phyloP scores from a whole-genome alignment of 306 rosid species.

The Elaeagnus macrophylla region DNA sequence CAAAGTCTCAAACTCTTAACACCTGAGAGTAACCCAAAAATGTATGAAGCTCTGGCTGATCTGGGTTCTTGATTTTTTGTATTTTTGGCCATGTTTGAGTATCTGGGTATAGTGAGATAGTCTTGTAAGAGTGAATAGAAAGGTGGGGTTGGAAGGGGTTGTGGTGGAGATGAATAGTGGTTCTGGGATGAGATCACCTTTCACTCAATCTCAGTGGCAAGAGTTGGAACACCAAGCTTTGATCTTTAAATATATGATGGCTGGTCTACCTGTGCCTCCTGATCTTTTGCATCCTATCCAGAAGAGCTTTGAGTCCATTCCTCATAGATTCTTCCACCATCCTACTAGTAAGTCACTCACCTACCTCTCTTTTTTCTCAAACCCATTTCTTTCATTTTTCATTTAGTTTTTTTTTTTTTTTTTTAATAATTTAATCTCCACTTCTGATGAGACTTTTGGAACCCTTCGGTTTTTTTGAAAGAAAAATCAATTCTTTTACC shows the following conservation, averaged over 20 bases:
- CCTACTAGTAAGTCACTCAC: slow-evolving; percentile 39
- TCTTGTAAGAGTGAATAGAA: not conserved
- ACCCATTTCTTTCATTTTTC: not conserved
- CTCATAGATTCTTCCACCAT: slow-evolving; percentile 53
- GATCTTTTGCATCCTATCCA: slow-evolving; percentile 78
- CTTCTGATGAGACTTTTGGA: too few species aligned
- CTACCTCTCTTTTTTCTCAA: too few species aligned
- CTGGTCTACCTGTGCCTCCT: slow-evolving; percentile 74
- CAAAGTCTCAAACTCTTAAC: not conserved
- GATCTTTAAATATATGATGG: slow-evolving; percentile 77
- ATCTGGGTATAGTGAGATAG: slow-evolving; percentile 5
- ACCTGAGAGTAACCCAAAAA: not conserved
- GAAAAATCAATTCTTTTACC: too few species aligned
- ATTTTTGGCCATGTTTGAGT: slow-evolving; percentile 27
- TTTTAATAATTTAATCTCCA: not conserved
- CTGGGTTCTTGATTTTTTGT: slow-evolving; percentile 14
- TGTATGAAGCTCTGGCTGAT: slow-evolving; percentile 24
- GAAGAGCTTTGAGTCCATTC: slow-evolving; percentile 59
- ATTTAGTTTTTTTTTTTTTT: not conserved
- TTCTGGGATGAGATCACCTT: slow-evolving; percentile 44
- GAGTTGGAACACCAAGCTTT: slow-evolving; percentile 85
- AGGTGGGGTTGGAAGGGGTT: not conserved
- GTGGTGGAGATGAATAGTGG: slow-evolving; percentile 21
- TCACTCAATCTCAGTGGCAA: slow-evolving; percentile 82
- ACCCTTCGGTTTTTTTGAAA: too few species aligned